These are phyloP conservation scores for Betula pendula DNA, from an alignment of 306 rosid genomes.

Conservation along the genomic window DNA sequence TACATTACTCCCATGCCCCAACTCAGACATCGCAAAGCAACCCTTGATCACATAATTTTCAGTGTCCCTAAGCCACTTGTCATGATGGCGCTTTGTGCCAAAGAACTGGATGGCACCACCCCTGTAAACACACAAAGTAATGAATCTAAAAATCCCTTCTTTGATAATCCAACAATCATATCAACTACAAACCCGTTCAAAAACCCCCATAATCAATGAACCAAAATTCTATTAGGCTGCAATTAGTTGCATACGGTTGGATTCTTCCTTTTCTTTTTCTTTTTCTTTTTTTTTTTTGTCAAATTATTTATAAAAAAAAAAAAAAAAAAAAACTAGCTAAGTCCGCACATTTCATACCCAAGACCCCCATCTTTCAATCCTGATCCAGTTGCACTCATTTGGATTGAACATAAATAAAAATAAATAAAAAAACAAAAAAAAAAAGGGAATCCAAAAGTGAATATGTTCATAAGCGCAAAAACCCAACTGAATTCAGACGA, in stretches of 20 bases:
- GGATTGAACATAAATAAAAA: neutral
- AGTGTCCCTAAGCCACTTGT: conserved; percentile 72
- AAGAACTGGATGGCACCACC: conserved; percentile 81
- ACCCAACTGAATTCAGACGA: too few relatives aligned
- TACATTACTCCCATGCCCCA: conserved; percentile 98
- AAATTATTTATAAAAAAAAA: too few relatives aligned
- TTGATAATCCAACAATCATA: neutral
- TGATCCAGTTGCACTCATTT: too few relatives aligned
- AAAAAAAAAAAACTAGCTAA: too few relatives aligned
- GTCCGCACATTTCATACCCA: too few relatives aligned
- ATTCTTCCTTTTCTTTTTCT: too few relatives aligned
- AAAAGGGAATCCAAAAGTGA: too few relatives aligned
- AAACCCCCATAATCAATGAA: too few relatives aligned
- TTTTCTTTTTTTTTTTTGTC: too few relatives aligned
- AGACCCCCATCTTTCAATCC: too few relatives aligned
- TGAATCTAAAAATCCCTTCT: neutral
- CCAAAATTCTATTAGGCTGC: neutral
- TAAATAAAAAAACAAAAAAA: neutral
- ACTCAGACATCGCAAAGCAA: conserved; percentile 93
- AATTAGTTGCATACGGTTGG: neutral
- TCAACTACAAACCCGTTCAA: neutral
- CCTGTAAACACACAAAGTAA: conserved; percentile 50
- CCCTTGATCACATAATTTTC: conserved; percentile 69
- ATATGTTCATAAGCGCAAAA: too few relatives aligned
- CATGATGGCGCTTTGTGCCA: conserved; percentile 87